phyloP scores from a whole-genome alignment of 805 yeast species.

The Zygosaccharomyces siamensis region DNA sequence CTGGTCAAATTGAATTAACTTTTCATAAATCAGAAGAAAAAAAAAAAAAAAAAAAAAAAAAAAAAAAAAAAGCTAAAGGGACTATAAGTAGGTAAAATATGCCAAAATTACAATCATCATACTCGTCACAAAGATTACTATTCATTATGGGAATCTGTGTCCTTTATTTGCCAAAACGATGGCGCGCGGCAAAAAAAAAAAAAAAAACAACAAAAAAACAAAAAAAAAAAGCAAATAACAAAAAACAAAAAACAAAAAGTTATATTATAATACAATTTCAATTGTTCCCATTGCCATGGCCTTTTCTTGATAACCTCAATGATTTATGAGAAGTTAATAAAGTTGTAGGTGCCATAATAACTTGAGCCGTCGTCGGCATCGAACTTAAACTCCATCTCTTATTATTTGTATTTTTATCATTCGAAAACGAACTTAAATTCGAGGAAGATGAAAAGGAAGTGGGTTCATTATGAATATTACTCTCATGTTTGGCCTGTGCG shows the following conservation, averaged over 20 bases:
- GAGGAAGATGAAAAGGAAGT: background rate
- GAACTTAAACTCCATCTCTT: conserved; percentile 17
- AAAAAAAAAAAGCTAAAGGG: background rate
- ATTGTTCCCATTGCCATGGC: conserved; percentile 6
- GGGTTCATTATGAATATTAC: background rate
- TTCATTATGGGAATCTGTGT: background rate
- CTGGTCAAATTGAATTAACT: background rate
- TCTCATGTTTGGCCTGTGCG: background rate
- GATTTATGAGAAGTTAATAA: conserved; percentile 15
- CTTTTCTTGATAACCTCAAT: conserved; percentile 13
- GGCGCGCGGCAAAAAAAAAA: conserved; percentile 1
- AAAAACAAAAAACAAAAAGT: background rate
- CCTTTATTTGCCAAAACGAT: background rate
- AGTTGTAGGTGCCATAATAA: conserved; percentile 17
- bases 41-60: background rate
- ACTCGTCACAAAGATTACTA: conserved; percentile 1
- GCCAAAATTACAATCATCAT: background rate
- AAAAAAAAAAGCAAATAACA: background rate
- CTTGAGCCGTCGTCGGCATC: conserved; percentile 15
- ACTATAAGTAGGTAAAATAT: background rate
- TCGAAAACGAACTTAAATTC: background rate
- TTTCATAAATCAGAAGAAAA: background rate
- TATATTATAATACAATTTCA: background rate
- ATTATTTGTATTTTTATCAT: conserved; percentile 6
- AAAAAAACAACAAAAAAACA: background rate